Conservation (phyloP, 768 basidiomycete genomes). For the Tylopilus rubrobrunneus region DNA sequence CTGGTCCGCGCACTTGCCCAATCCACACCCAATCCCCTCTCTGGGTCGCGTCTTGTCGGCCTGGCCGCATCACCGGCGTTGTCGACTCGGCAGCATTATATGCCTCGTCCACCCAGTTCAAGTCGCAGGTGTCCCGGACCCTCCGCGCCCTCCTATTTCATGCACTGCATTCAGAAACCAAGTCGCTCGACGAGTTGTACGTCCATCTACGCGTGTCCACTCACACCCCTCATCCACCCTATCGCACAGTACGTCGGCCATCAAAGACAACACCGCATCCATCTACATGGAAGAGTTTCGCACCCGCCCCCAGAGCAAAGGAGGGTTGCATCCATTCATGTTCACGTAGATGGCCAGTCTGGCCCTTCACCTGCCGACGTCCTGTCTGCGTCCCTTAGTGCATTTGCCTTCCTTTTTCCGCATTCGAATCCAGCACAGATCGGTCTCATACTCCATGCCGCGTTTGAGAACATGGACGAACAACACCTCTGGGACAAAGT, state of each 20-base stretch:
- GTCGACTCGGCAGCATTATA: slow-evolving; percentile 83
- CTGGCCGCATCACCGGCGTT: slow-evolving; percentile 79
- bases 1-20: neutral
- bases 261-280: slow-evolving; percentile 69
- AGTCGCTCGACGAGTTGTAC: slow-evolving; percentile 65
- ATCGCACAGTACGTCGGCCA: slow-evolving; percentile 45
- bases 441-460: slow-evolving; percentile 64
- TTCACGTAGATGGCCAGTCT: slow-evolving; percentile 83
- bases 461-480: slow-evolving; percentile 64
- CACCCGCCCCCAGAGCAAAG: slow-evolving; percentile 75
- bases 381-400: slow-evolving; percentile 66
- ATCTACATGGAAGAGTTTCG: slow-evolving; percentile 84
- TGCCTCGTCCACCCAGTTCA: slow-evolving; percentile 67
- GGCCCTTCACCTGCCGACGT: slow-evolving; percentile 77
- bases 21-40: neutral
- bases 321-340: slow-evolving; percentile 84
- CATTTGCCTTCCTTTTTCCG: slow-evolving; percentile 64
- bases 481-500: slow-evolving; percentile 60
- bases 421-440: slow-evolving; percentile 79
- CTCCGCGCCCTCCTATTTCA: slow-evolving; percentile 68
- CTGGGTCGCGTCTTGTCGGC: slow-evolving; percentile 80
- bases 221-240: neutral
- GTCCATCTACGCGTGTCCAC: neutral
- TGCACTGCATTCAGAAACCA: slow-evolving; percentile 58
- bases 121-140: slow-evolving; percentile 64